Evolutionary conservation across 257 asterid species (phyloP), one percentile per base, ranked within the genome.

Genomic region (Haberlea rhodopensis): DNA sequence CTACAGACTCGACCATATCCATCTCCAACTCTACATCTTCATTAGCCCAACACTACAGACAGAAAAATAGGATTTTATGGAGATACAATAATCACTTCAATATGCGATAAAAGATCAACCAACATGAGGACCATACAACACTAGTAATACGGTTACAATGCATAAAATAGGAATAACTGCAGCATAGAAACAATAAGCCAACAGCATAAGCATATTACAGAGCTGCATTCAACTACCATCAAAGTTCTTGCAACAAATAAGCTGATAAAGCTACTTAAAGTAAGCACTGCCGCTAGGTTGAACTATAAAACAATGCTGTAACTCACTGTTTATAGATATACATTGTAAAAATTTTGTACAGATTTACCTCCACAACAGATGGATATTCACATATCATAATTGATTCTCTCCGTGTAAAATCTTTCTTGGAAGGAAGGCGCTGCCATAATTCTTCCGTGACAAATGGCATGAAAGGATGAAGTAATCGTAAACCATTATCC

Each of bases 401-500:
- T 21, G 99, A 89, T 72, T 82, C 95, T 71, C 87, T 87, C 81
- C 84, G 83, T 64, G 65, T 59, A 69, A 72, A 75, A 78, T 84
- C 82, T 53, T 73, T 74, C 51, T 75, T 79, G 43, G 86, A 70
- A 73, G 99, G 97, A 55, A 92, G 91, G 13, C 99, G 95, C 83
- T 92, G 99, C 99, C 99, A 92, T 62, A 92, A 71, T 75, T 91
- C 98, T 78, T 92, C 97, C 0, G 99, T 92, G 66, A 92, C 94
- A 20, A 74, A 89, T 28, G 97, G 99, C 99, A 92, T 92, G 61
- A 92, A 89, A 16, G 99, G 99, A 71, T 92, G 99, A 34, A 92
- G 97, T 65, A 92, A 77, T 27, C 90, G 78, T 71, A 92, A 76
- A 23, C 99, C 99, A 64, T 80, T 72, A 60, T 92, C 99, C 78